Evolutionary conservation across 345 rosid genomes (phyloP).

Genomic region (Syzygium grande): DNA sequence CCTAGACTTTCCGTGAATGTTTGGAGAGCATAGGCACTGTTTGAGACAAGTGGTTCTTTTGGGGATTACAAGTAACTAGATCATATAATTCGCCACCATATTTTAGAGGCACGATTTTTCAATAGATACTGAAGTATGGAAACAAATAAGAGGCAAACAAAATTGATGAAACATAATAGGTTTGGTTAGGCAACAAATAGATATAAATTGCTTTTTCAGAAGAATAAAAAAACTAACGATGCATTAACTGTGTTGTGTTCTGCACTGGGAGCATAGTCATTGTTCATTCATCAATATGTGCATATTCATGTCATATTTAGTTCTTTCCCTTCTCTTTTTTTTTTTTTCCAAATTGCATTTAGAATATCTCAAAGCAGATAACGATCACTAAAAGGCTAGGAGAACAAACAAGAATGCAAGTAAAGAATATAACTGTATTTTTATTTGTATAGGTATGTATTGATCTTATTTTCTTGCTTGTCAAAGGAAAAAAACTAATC

Average conservation of each 20-base stretch:
- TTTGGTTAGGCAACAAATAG: neutral
- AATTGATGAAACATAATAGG: neutral
- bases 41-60: neutral
- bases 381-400: neutral
- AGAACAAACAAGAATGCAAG: neutral
- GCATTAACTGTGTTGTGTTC: neutral
- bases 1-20: neutral
- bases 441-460: neutral
- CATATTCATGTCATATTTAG: neutral
- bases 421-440: neutral
- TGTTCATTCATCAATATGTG: neutral
- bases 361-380: neutral
- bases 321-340: neutral
- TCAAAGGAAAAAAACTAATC: neutral
- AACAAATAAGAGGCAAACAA: neutral
- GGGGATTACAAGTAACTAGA: neutral
- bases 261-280: neutral
- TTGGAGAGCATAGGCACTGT: neutral
- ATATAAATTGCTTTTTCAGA: neutral
- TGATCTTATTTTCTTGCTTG: neutral
- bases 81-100: neutral
- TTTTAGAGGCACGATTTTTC: neutral
- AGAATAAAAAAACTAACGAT: neutral
- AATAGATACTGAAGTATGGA: neutral
- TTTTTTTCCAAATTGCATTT: neutral